Base-by-base conservation (phyloP, 192 early-diverging fungal genomes). In the Coemansia pectinata region DNA sequence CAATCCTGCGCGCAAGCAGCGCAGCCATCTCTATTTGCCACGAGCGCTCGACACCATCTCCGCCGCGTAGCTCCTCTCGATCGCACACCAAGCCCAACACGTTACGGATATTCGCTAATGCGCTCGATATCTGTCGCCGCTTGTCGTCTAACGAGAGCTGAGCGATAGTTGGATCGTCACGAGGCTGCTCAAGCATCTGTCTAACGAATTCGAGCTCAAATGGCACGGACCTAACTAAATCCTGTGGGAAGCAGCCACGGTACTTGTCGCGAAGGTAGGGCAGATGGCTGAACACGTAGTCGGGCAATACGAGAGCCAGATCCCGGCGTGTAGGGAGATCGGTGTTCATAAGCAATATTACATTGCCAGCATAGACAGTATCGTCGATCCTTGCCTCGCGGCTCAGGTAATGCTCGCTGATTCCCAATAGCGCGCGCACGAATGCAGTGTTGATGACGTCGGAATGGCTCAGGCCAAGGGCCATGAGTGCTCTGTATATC, bases 281-380 rank as follows among this genome's bases (percentile, higher is more conserved):
- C 34, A 91, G 86, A 71, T 96, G 93, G 50, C 80, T 76, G 71
- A 86, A 93, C 2, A 90, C 74, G 74, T 90, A 94, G 41, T 90
- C 83, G 14, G 95, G 95, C 34, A 97, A 52, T 17, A 80, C 84
- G 0, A 62, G 31, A 0, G 65, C 67, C 7, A 93, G 70, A 4
- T 88, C 84, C 10, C 62, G 66, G 5, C 87, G 81, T 60, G 87
- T 82, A 2, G 73, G 60, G 5, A 70, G 63, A 11, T 79, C 86
- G 10, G 92, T 90, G 72, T 97, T 97, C 63, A 93, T 89, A 36
- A 94, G 84, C 12, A 97, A 70, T 31, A 95, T 88, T 0, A 95
- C 70, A 68, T 91, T 78, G 1, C 88, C 90, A 15, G 91, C 90
- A 67, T 95, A 91, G 3, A 73, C 69, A 38, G 77, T 68, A 55